These are phyloP conservation scores for Hericium rajendrae DNA, from an alignment of 768 basidiomycete genomes.

Conservation along the genomic window DNA sequence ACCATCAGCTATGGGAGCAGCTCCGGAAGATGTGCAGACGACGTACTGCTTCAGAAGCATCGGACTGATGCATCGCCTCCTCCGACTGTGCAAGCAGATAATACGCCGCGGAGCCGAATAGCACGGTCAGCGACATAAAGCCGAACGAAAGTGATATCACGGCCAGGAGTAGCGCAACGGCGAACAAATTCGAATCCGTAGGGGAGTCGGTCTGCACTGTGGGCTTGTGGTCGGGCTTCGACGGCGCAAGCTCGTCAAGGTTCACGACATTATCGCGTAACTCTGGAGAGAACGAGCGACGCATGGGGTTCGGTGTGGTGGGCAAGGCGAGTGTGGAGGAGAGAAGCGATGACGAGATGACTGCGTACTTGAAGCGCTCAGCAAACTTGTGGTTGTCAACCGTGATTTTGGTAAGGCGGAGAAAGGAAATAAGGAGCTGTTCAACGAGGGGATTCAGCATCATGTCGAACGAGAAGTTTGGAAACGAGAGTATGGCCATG, in stretches of 20 bases:
- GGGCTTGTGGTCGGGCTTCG: neutral
- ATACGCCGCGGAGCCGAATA: slow-evolving; percentile 7
- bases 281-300: neutral
- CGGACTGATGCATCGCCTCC: neutral
- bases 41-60: slow-evolving; percentile 7
- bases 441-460: neutral
- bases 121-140: slow-evolving; percentile 4
- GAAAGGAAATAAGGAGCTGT: slow-evolving; percentile 3
- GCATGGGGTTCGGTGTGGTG: neutral
- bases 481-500: neutral
- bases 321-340: slow-evolving; percentile 10
- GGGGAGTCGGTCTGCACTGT: neutral
- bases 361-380: slow-evolving; percentile 15
- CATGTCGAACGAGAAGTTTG: neutral
- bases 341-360: slow-evolving; percentile 15
- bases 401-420: slow-evolving; percentile 4
- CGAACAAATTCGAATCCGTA: neutral
- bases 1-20: neutral
- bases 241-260: neutral
- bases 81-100: slow-evolving; percentile 1
- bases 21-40: neutral
- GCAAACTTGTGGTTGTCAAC: slow-evolving; percentile 8
- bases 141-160: slow-evolving; percentile 7
- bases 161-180: neutral
- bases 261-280: neutral